These are phyloP conservation scores for Xylaria sp. DNA, from an alignment of 2,329 filamentous ascomycete species.

Conservation along the genomic window DNA sequence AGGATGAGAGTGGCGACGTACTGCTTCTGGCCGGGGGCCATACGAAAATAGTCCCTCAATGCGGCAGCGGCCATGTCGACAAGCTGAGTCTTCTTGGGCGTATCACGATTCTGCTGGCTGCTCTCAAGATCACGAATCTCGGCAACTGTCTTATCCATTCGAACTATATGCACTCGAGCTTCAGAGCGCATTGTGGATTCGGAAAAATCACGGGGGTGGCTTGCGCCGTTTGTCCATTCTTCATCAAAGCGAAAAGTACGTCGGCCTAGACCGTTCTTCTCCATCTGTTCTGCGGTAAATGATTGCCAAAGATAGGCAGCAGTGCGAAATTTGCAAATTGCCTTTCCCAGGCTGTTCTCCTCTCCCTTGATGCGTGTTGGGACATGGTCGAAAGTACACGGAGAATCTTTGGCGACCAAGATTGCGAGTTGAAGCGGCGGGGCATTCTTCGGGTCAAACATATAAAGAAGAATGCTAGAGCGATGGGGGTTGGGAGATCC, in stretches of 20 bases:
- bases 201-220: conserved; percentile 79
- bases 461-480: conserved; percentile 84
- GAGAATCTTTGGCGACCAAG: conserved; percentile 87
- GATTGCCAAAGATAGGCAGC: conserved; percentile 97
- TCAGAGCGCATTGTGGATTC: conserved; percentile 84
- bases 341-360: conserved; percentile 83
- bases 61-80: conserved; percentile 82
- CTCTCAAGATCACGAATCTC: conserved; percentile 83
- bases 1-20: conserved; percentile 89
- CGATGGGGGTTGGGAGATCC: conserved; percentile 77
- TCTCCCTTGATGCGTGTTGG: conserved; percentile 80
- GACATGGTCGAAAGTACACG: conserved; percentile 83
- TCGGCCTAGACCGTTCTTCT: conserved; percentile 84
- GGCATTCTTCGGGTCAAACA: conserved; percentile 79
- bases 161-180: conserved; percentile 87
- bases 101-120: conserved; percentile 80
- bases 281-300: conserved; percentile 97
- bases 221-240: conserved; percentile 88
- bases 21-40: conserved; percentile 79
- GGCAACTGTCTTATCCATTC: conserved; percentile 82
- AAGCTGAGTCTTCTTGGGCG: conserved; percentile 76
- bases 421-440: conserved; percentile 92
- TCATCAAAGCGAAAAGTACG: conserved; percentile 93
- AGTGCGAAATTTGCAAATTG: conserved; percentile 92
- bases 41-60: conserved; percentile 80